These are phyloP conservation scores for Xylaria sp. DNA, from an alignment of 2,329 filamentous ascomycete species.

Conservation along the genomic window DNA sequence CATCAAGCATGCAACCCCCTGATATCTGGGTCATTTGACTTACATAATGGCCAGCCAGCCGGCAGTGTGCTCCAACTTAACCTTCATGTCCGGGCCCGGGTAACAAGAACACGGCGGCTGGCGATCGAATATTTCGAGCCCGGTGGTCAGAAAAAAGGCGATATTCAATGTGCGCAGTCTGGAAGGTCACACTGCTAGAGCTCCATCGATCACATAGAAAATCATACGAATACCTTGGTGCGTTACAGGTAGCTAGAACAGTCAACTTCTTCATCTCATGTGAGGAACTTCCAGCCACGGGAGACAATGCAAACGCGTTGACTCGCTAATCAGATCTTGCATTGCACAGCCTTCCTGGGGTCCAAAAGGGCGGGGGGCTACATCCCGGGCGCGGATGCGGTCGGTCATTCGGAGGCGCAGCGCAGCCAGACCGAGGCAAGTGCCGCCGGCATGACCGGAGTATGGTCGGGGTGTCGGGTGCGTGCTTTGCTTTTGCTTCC, in stretches of 20 bases:
- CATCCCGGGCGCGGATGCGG: constrained; percentile 11
- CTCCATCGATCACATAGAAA: constrained; percentile 1
- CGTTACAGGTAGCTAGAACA: not conserved
- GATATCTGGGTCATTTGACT: not conserved
- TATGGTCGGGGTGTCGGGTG: constrained; percentile 8
- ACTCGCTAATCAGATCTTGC: not conserved
- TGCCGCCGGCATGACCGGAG: constrained; percentile 15
- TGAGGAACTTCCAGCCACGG: not conserved
- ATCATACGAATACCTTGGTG: constrained; percentile 15
- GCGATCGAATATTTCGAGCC: constrained; percentile 13
- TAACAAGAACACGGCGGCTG: constrained; percentile 1
- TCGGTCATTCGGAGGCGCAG: constrained; percentile 23
- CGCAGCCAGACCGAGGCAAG: constrained; percentile 33
- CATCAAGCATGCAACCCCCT: not conserved
- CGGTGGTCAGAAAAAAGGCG: not conserved
- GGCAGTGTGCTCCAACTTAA: not conserved
- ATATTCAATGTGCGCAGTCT: constrained; percentile 1
- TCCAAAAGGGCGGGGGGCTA: constrained; percentile 17
- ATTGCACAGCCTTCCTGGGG: constrained; percentile 31
- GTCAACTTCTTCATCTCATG: constrained; percentile 2
- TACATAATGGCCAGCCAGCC: not conserved
- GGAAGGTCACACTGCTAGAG: not conserved
- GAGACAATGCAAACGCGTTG: not conserved
- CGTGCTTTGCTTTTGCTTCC: not conserved
- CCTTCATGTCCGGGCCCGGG: not conserved